These are phyloP conservation scores for Gossypium turneri DNA, from an alignment of 345 rosid genomes.

Conservation along the genomic window DNA sequence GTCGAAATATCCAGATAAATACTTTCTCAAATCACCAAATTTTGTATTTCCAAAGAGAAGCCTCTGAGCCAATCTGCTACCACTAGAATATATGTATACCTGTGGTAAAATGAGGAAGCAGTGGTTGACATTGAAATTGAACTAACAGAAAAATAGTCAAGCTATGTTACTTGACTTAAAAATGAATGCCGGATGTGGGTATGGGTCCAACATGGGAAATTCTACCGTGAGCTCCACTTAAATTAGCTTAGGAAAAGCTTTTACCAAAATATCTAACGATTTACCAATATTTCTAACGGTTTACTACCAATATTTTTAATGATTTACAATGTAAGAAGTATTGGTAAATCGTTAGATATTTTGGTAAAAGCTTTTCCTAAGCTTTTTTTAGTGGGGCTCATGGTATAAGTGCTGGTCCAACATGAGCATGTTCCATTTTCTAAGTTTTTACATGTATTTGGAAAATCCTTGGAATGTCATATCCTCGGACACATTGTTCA, in stretches of 20 bases:
- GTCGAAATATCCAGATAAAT: conserved; percentile 79
- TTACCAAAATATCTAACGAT: too few relatives aligned
- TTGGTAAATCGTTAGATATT: too few relatives aligned
- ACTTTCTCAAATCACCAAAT: conserved; percentile 79
- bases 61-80: conserved; percentile 93
- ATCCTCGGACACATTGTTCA: neutral
- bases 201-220: neutral
- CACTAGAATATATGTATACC: conserved; percentile 96
- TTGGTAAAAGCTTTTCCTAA: too few relatives aligned
- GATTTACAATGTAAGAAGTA: too few relatives aligned
- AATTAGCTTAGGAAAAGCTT: too few relatives aligned
- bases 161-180: neutral
- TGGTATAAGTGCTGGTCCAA: neutral
- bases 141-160: neutral
- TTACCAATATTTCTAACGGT: too few relatives aligned
- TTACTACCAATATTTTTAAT: too few relatives aligned
- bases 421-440: neutral
- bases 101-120: conserved; percentile 21
- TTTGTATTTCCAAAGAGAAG: conserved; percentile 82
- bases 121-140: conserved; percentile 2
- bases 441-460: neutral
- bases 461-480: neutral
- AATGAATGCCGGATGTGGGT: neutral
- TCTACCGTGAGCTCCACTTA: too few relatives aligned
- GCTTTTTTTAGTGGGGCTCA: too few relatives aligned